Evolutionary conservation across 495 filamentous ascomycete species (phyloP), one percentile per base, ranked within the genome.

Genomic region (Stereocaulon alpinum): DNA sequence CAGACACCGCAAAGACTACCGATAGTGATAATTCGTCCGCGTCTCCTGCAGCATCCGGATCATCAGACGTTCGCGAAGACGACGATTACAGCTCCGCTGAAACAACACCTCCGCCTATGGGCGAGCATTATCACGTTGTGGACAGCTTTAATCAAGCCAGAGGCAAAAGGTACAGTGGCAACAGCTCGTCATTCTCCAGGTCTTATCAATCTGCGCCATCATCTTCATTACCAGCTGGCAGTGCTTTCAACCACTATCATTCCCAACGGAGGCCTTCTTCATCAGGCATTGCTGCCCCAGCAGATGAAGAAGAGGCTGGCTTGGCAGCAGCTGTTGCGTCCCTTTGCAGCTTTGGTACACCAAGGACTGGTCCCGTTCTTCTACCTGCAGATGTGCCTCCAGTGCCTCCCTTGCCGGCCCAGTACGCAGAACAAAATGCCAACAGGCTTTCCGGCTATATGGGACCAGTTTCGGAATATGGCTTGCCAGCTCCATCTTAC

Each of bases 321-420:
- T 77, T 98, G 58, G 93, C 91, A 7, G 92, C 93, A 4, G 92
- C 92, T 4, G 88, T 96, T 42, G 89, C 92, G 62, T 64, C 66
- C 4, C 74, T 96, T 61, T 96, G 93, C 80, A 94, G 89, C 69
- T 91, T 95, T 67, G 85, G 86, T 44, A 91, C 86, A 55, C 89
- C 87, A 48, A 85, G 87, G 40, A 82, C 78, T 11, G 81, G 86
- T 12, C 82, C 88, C 30, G 78, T 85, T 11, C 79, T 80, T 48
- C 77, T 94, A 44, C 83, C 86, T 6, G 72, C 82, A 17, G 91
- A 92, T 64, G 83, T 89, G 11, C 91, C 91, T 37, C 90, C 91
- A 0, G 91, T 96, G 10, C 91, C 91, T 29, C 86, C 89, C 29
- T 74, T 95, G 56, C 91, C 91, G 1, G 84, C 80, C 12, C 82